These are phyloP conservation scores for Pontederia crassipes DNA, from an alignment of 176 grass and related monocot species.

Conservation along the genomic window DNA sequence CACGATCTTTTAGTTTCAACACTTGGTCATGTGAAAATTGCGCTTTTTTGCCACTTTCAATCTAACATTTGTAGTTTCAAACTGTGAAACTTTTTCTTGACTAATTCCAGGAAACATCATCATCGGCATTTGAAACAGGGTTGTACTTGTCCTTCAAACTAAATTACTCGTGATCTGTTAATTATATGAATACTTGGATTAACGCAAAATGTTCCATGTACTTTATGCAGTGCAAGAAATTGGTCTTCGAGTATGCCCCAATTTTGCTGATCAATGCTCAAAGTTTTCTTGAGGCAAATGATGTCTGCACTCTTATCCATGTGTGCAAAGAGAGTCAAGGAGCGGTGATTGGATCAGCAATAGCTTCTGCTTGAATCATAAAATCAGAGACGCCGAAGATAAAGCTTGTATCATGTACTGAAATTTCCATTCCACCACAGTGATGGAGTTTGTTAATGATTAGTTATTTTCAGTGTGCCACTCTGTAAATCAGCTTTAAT, in stretches of 20 bases:
- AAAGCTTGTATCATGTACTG: not conserved
- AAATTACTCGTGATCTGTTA: not conserved
- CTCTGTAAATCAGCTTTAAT: too few relatives aligned
- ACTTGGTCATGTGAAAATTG: too few relatives aligned
- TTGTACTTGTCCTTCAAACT: not conserved
- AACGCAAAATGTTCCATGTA: not conserved
- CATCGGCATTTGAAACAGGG: too few relatives aligned
- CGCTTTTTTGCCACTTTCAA: too few relatives aligned
- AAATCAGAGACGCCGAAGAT: not conserved
- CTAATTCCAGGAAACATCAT: too few relatives aligned
- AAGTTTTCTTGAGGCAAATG: constrained; percentile 36
- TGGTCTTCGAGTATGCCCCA: constrained; percentile 44
- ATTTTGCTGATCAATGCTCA: constrained; percentile 38
- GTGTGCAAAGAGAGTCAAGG: constrained; percentile 27
- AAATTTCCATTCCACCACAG: too few relatives aligned
- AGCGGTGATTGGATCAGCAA: constrained; percentile 2
- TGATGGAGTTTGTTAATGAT: too few relatives aligned
- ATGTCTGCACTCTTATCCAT: constrained; percentile 52
- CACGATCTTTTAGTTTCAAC: not conserved
- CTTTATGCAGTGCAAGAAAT: constrained; percentile 50
- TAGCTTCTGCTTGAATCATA: not conserved
- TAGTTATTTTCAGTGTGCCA: too few relatives aligned
- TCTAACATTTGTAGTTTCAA: too few relatives aligned
- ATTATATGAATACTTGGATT: not conserved
- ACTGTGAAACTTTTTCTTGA: too few relatives aligned